Conservation (phyloP, 331 rosid species). For the Rhamnella rubrinervis region DNA sequence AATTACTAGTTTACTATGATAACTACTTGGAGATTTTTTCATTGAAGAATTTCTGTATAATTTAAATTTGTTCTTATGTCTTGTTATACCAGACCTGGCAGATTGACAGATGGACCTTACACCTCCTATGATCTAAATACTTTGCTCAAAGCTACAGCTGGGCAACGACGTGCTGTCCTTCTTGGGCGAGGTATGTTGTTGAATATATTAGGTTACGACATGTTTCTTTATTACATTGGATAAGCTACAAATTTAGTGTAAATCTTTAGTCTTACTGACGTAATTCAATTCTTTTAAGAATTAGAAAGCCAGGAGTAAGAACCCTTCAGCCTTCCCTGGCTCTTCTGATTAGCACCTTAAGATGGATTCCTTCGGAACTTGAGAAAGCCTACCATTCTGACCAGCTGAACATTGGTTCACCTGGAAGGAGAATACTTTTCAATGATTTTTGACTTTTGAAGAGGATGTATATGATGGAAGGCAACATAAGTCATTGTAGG, state of each 20-base stretch:
- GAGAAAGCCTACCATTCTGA: no score
- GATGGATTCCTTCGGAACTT: no score
- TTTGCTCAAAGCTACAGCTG: conserved; percentile 87
- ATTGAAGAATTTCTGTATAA: conserved; percentile 7
- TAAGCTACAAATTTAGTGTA: background rate
- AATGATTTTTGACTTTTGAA: no score
- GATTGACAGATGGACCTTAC: conserved; percentile 98
- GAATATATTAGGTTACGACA: background rate
- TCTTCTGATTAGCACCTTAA: no score
- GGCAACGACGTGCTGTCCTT: conserved; percentile 81
- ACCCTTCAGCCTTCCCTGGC: no score
- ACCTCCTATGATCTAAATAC: conserved; percentile 96
- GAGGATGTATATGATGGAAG: background rate
- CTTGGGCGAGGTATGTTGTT: conserved; percentile 74
- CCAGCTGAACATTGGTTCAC: no score
- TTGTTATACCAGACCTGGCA: conserved; percentile 62
- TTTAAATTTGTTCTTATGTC: conserved; percentile 12
- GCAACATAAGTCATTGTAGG: no score
- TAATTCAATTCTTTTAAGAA: background rate
- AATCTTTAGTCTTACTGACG: background rate
- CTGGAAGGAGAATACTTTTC: no score
- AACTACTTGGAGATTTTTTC: background rate
- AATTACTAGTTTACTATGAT: background rate
- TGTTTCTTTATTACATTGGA: background rate
- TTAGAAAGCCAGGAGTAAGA: background rate